Conservation (phyloP, 2,329 filamentous ascomycete species). For the Pyrenophora tritici-repentis region DNA sequence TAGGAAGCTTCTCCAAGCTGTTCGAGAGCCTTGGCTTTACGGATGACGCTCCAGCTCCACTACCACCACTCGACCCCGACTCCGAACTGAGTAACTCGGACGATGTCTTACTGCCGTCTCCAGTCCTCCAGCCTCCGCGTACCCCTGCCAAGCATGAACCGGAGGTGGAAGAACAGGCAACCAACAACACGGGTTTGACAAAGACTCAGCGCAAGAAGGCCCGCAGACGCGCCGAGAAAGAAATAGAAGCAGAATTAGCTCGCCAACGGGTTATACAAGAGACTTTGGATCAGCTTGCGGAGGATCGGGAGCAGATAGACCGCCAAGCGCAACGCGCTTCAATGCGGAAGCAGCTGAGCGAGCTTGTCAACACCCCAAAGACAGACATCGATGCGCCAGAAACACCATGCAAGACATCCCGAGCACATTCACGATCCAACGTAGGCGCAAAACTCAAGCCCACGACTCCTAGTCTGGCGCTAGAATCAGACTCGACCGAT, state of each 20-base stretch:
- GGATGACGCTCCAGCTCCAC: conserved; percentile 19
- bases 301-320: conserved; percentile 11
- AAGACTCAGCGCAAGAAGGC: conserved; percentile 37
- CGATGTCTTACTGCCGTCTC: conserved; percentile 43
- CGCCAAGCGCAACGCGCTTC: background rate
- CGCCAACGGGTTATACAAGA: conserved; percentile 15
- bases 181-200: conserved; percentile 14
- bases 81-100: conserved; percentile 50
- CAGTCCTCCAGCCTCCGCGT: conserved; percentile 6
- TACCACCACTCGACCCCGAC: conserved; percentile 30
- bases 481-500: background rate
- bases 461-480: conserved; percentile 15
- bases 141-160: background rate
- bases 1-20: conserved; percentile 56
- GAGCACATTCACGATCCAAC: conserved; percentile 30
- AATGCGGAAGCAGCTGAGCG: conserved; percentile 1
- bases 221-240: conserved; percentile 33
- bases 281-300: conserved; percentile 7
- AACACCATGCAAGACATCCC: conserved; percentile 8
- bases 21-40: conserved; percentile 51
- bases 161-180: conserved; percentile 1
- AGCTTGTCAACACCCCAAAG: background rate
- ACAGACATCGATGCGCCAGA: background rate
- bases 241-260: conserved; percentile 16
- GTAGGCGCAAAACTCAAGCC: conserved; percentile 37